A percentile compares a stretch with the other conserved stretches of the same genome.
Evolutionary conservation across 2,329 filamentous ascomycete species (phyloP).

Genomic region (Neonectria hederae): DNA sequence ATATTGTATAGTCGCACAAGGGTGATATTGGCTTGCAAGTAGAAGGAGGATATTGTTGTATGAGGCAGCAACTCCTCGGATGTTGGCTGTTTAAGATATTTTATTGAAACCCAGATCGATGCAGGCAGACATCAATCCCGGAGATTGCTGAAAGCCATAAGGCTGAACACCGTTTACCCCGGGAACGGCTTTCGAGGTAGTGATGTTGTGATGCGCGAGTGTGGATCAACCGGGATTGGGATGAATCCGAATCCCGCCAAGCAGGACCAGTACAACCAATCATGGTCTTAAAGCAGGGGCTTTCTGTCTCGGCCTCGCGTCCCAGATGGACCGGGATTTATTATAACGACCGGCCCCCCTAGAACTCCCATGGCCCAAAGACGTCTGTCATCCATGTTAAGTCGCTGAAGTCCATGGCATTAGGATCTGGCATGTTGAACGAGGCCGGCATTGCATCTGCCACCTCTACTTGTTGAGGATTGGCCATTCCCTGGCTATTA

Average conservation of each 20-base stretch:
- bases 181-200: conserved; percentile 1
- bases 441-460: conserved; percentile 23
- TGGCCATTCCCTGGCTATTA: conserved; percentile 34
- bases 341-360: conserved; percentile 9
- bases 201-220: neutral
- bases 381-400: conserved; percentile 51
- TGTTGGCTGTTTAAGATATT: conserved; percentile 19
- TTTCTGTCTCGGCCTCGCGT: neutral
- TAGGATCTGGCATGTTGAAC: conserved; percentile 36
- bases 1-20: neutral
- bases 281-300: neutral
- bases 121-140: conserved; percentile 12
- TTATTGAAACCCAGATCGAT: conserved; percentile 15
- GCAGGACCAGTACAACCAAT: conserved; percentile 10
- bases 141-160: conserved; percentile 13
- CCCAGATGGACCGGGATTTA: neutral
- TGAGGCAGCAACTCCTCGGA: neutral
- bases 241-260: conserved; percentile 21
- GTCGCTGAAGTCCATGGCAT: conserved; percentile 47
- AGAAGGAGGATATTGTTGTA: neutral
- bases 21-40: neutral
- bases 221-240: conserved; percentile 10
- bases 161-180: conserved; percentile 19
- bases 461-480: conserved; percentile 18
- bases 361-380: conserved; percentile 51